A percentile compares a stretch with the other conserved stretches of the same genome.
phyloP scores from a whole-genome alignment of 345 rosid species.

The Eucalyptus camaldulensis region DNA sequence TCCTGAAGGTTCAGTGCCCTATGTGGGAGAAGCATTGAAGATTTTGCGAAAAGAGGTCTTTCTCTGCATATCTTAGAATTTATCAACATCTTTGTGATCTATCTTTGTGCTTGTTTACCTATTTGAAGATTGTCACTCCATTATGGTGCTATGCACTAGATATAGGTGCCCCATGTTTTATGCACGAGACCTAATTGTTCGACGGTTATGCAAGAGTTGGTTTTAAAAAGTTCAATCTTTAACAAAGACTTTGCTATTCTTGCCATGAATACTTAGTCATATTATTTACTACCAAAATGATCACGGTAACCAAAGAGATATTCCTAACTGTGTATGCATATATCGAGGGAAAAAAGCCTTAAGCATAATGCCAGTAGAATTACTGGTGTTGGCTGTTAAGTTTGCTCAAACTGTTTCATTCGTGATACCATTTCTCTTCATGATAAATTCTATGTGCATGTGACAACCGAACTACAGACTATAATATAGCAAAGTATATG shows the following conservation, averaged over 20 bases:
- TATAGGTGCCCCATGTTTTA: neutral
- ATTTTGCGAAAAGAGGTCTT: conserved; percentile 77
- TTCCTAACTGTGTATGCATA: neutral
- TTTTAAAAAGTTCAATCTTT: neutral
- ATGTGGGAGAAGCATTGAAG: conserved; percentile 90
- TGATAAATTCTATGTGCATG: neutral
- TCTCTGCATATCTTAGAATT: neutral
- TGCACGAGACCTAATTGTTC: neutral
- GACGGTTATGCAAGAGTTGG: neutral
- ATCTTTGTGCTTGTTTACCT: neutral
- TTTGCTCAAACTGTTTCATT: neutral
- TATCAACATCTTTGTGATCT: neutral
- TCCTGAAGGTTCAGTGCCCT: conserved; percentile 85
- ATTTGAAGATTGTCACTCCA: neutral
- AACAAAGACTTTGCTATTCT: neutral
- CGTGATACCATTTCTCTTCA: neutral
- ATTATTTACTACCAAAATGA: neutral
- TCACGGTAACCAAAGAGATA: neutral
- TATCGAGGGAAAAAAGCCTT: neutral
- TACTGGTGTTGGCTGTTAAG: neutral
- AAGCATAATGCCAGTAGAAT: neutral
- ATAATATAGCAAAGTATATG: neutral
- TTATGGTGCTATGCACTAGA: neutral
- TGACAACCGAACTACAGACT: neutral
- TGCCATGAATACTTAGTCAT: neutral